phyloP scores from a whole-genome alignment of 148 eudicot species.

The Fagopyrum homotropicum region DNA sequence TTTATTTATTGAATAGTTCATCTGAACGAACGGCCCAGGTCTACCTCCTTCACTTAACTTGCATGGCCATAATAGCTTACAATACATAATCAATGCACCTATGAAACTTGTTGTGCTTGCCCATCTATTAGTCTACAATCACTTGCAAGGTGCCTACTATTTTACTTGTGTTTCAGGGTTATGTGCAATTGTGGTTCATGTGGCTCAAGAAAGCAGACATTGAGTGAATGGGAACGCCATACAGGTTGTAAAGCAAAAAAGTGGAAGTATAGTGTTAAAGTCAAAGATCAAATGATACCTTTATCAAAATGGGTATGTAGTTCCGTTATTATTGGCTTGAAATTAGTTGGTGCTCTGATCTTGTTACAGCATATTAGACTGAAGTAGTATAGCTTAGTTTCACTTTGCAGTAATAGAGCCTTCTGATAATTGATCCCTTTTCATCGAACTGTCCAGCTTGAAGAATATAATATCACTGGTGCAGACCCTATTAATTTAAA shows the following conservation, averaged over 20 bases:
- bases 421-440: slow-evolving; percentile 8
- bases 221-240: slow-evolving; percentile 91
- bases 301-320: slow-evolving; percentile 74
- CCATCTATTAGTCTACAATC: neutral
- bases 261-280: slow-evolving; percentile 86
- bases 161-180: slow-evolving; percentile 44
- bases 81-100: neutral
- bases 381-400: slow-evolving; percentile 1
- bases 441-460: slow-evolving; percentile 38
- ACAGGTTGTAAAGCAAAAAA: slow-evolving; percentile 90
- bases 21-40: neutral
- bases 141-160: neutral
- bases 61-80: neutral
- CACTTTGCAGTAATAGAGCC: slow-evolving; percentile 1
- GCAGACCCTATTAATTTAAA: slow-evolving; percentile 40
- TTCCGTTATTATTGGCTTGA: neutral
- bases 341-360: neutral
- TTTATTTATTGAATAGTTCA: neutral
- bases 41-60: neutral
- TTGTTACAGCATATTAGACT: neutral
- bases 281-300: slow-evolving; percentile 62
- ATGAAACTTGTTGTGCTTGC: neutral
- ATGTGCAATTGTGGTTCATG: slow-evolving; percentile 76
- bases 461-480: slow-evolving; percentile 34
- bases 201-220: slow-evolving; percentile 52